Evolutionary conservation across 805 yeast species (phyloP).

Genomic region (Yamadazyma takamatsuzukensis): DNA sequence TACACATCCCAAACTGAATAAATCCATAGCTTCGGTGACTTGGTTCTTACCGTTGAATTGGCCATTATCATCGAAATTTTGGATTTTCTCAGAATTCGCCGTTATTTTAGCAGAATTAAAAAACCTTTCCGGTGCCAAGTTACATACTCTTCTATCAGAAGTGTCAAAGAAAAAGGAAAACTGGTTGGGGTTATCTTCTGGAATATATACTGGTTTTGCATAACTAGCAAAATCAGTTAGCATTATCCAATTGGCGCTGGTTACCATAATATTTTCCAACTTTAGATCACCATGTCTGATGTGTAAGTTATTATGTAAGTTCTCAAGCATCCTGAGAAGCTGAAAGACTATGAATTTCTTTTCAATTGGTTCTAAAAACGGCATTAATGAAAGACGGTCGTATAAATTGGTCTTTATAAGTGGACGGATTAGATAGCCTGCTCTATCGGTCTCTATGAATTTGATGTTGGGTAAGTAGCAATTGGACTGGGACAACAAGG

Average conservation of each 20-base stretch:
- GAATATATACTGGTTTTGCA: slow-evolving; percentile 74
- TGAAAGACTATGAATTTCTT: slow-evolving; percentile 84
- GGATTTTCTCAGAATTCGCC: slow-evolving; percentile 13
- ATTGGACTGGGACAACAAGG: slow-evolving; percentile 43
- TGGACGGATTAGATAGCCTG: slow-evolving; percentile 87
- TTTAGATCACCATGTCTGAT: slow-evolving; percentile 89
- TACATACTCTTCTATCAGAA: slow-evolving; percentile 80
- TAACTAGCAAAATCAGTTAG: slow-evolving; percentile 79
- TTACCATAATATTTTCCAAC: slow-evolving; percentile 81
- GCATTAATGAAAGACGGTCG: slow-evolving; percentile 82
- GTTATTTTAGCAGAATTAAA: slow-evolving; percentile 24
- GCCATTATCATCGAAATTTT: slow-evolving; percentile 22
- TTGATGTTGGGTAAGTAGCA: slow-evolving; percentile 70
- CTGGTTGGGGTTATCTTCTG: slow-evolving; percentile 91
- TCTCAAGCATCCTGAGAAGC: slow-evolving; percentile 56
- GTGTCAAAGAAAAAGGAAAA: slow-evolving; percentile 91
- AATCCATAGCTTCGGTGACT: slow-evolving; percentile 68
- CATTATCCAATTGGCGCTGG: slow-evolving; percentile 85
- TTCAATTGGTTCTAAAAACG: slow-evolving; percentile 78
- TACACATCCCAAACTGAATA: slow-evolving; percentile 81
- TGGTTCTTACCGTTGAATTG: slow-evolving; percentile 13
- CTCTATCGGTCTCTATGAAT: slow-evolving; percentile 83
- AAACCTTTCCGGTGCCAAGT: slow-evolving; percentile 93
- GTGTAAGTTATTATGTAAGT: slow-evolving; percentile 54
- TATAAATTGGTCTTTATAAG: slow-evolving; percentile 75